Base-by-base conservation (phyloP, 75 land plant species). In the Pinus tabuliformis region DNA sequence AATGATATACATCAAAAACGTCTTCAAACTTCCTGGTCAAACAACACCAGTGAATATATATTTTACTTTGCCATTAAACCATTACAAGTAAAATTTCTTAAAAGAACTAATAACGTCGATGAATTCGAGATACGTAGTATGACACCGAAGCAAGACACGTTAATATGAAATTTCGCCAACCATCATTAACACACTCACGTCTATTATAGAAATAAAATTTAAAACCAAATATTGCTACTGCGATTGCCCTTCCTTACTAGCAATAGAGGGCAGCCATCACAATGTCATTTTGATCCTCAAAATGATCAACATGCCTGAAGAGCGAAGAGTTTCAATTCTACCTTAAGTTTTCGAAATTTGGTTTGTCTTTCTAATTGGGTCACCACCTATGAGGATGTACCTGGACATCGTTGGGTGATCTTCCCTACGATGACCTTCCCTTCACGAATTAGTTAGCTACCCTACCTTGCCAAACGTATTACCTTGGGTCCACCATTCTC, bases 1-100 rank as follows among this genome's bases (percentile, higher is more conserved):
- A 93, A 84, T 91, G 94, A 76, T 91, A 89, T 17, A 93, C 96
- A 75, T 93, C 96, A 93, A 93, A 93, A 33, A 93, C 88, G 73
- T 93, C 96, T 82, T 93, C 94, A 75, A 93, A 89, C 77, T 93
- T 90, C 83, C 96, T 93, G 92, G 77, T 75, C 11, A 45, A 54
- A 20, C 76, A 42, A 36, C 11, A 37, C 11, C 52, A 68, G n/a
- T 20, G 36, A 28, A 68, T 49, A 49, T 49, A 49, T 49, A 8
- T 49, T 49, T 49, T 11, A 49, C 7, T 68, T 68, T 18, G 52
- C n/a, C 72, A 39, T 68, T n/a, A 42, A 68, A 68, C 2, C 2
- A 36, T 39, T 5, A 42, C 24, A 68, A 20, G 49, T 6, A 45
- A 45, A 45, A 6, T 8, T 49, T 49, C 54, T 8, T 45, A 1